Conservation (phyloP, 352 stramenopile genomes). For the Phytophthora citrophthora region DNA sequence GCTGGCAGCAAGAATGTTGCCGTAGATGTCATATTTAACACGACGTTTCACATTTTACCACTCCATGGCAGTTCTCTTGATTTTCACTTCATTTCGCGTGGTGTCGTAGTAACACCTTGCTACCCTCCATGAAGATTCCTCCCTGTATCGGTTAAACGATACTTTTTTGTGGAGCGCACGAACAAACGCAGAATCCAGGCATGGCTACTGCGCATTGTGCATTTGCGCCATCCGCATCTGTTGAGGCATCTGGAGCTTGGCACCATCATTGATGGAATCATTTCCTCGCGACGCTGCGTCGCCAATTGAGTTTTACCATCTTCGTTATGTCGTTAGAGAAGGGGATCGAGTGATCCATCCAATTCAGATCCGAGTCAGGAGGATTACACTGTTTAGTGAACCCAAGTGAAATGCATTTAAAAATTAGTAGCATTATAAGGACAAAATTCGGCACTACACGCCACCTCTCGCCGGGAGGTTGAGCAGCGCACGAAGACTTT, state of each 20-base stretch:
- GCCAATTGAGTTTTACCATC: conserved; percentile 30
- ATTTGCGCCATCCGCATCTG: conserved; percentile 23
- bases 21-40: conserved; percentile 50
- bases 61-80: conserved; percentile 1
- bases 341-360: conserved; percentile 11
- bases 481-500: conserved; percentile 69
- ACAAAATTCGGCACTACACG: conserved; percentile 28
- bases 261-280: conserved; percentile 12
- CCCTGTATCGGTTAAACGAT: background rate
- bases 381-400: background rate
- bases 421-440: conserved; percentile 28
- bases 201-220: conserved; percentile 1
- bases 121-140: too few species aligned
- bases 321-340: conserved; percentile 32
- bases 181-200: conserved; percentile 3
- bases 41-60: conserved; percentile 27
- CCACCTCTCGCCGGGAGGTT: conserved; percentile 27
- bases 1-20: conserved; percentile 4
- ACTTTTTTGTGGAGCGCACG: conserved; percentile 11
- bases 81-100: background rate
- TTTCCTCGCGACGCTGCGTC: conserved; percentile 13
- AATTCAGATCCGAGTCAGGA: too few species aligned
- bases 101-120: background rate
- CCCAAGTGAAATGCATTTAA: conserved; percentile 11
- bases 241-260: conserved; percentile 20